These are phyloP conservation scores for Fusarium euwallaceae DNA, from an alignment of 2,329 filamentous ascomycete genomes.

Conservation along the genomic window DNA sequence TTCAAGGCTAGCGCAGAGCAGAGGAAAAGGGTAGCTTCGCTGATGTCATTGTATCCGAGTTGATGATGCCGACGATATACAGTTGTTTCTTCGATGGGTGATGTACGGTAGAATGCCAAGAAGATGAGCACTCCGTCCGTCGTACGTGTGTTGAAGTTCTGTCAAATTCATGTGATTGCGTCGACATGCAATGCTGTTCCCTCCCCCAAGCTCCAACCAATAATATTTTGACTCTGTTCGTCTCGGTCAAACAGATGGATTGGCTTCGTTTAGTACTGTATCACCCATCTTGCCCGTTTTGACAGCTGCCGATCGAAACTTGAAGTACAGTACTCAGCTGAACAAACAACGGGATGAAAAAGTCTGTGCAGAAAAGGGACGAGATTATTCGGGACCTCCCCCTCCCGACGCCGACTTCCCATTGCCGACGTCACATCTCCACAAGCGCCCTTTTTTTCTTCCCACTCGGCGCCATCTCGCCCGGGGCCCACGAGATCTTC, in stretches of 20 bases:
- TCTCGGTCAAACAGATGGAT: slow-evolving; percentile 13
- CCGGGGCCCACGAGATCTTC: slow-evolving; percentile 20
- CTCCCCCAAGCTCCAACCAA: neutral
- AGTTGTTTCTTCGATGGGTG: neutral
- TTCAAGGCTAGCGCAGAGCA: slow-evolving; percentile 18
- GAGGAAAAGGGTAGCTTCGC: slow-evolving; percentile 9
- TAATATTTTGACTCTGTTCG: neutral
- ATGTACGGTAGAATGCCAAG: slow-evolving; percentile 11
- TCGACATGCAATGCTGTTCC: neutral
- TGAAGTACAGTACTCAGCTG: neutral
- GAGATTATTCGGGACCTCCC: slow-evolving; percentile 8
- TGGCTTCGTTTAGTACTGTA: slow-evolving; percentile 22
- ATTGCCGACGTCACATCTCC: slow-evolving; percentile 36
- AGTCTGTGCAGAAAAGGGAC: neutral
- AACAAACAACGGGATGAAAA: neutral
- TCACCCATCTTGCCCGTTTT: slow-evolving; percentile 4
- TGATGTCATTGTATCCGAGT: slow-evolving; percentile 35
- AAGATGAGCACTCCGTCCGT: neutral
- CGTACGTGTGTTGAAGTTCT: neutral
- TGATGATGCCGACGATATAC: slow-evolving; percentile 31
- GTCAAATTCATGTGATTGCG: slow-evolving; percentile 1
- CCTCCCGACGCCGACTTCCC: slow-evolving; percentile 24
- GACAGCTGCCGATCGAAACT: slow-evolving; percentile 13
- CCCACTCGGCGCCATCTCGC: neutral
- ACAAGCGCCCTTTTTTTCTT: neutral